A percentile compares a stretch with the other conserved stretches of the same genome.
Conservation (phyloP, 2,329 filamentous ascomycete species). For the Mariannaea elegans region DNA sequence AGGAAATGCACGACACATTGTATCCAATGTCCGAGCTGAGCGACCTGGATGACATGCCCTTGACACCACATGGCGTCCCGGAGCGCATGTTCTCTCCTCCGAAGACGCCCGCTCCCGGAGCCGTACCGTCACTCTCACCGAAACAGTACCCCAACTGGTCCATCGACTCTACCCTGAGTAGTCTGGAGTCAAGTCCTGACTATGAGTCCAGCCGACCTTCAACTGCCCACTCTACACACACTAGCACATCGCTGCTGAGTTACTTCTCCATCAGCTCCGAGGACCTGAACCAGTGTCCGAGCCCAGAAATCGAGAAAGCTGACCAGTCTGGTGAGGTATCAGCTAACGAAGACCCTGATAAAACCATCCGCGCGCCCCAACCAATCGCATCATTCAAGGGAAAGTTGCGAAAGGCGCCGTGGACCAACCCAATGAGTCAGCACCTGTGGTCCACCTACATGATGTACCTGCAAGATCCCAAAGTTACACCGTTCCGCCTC, state of each 20-base stretch:
- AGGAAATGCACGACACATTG: constrained; percentile 53
- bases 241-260: constrained; percentile 66
- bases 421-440: constrained; percentile 71
- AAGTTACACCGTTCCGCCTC: constrained; percentile 71
- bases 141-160: constrained; percentile 67
- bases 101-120: constrained; percentile 65
- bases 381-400: constrained; percentile 27
- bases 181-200: constrained; percentile 66
- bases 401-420: constrained; percentile 61
- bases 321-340: constrained; percentile 38
- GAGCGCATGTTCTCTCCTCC: constrained; percentile 61
- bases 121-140: constrained; percentile 54
- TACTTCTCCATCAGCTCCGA: constrained; percentile 65
- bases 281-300: constrained; percentile 61
- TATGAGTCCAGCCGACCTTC: constrained; percentile 68
- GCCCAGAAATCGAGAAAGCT: constrained; percentile 53
- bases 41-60: constrained; percentile 44
- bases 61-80: constrained; percentile 44
- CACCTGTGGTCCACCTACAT: constrained; percentile 74
- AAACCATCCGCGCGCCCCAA: constrained; percentile 42
- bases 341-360: constrained; percentile 42
- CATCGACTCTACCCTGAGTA: constrained; percentile 64
- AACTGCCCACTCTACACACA: constrained; percentile 67
- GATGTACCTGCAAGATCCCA: constrained; percentile 72
- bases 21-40: constrained; percentile 48